phyloP scores from a whole-genome alignment of 148 eudicot genomes.

The Camellia lanceoleosa region DNA sequence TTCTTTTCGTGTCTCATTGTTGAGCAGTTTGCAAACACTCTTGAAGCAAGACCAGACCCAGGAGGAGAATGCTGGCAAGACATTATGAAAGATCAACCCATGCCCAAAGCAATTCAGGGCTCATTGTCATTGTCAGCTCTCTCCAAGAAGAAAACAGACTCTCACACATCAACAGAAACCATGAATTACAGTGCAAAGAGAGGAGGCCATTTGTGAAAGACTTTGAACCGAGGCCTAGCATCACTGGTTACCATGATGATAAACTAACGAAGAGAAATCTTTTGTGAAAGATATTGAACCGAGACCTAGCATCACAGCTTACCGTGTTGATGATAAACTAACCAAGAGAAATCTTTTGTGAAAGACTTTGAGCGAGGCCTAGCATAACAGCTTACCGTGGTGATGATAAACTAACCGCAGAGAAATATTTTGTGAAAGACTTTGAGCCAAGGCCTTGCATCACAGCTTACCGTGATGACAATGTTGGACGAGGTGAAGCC shows the following conservation, averaged over 20 bases:
- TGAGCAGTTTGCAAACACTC: constrained; percentile 25
- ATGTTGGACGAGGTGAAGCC: background rate
- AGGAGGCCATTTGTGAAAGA: background rate
- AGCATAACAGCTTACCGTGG: constrained; percentile 11
- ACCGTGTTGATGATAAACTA: background rate
- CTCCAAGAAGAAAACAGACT: background rate
- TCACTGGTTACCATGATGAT: background rate
- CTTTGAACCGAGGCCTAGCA: constrained; percentile 12
- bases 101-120: constrained; percentile 23
- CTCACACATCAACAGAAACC: background rate
- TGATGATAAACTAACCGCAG: background rate
- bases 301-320: constrained; percentile 20
- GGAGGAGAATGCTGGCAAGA: too few species aligned
- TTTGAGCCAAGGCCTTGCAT: constrained; percentile 15
- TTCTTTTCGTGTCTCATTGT: background rate
- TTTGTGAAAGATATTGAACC: constrained; percentile 36
- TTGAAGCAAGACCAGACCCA: constrained; percentile 35
- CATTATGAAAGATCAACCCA: constrained; percentile 27
- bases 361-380: constrained; percentile 28
- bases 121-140: constrained; percentile 6
- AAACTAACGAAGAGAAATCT: constrained; percentile 10
- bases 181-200: too few species aligned
- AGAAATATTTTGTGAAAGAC: constrained; percentile 6
- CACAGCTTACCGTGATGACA: background rate
- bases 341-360: background rate